Evolutionary conservation across 2,329 filamentous ascomycete genomes (phyloP), one percentile per base, ranked within the genome.

Genomic region (Fusarium tanahbumbuense): DNA sequence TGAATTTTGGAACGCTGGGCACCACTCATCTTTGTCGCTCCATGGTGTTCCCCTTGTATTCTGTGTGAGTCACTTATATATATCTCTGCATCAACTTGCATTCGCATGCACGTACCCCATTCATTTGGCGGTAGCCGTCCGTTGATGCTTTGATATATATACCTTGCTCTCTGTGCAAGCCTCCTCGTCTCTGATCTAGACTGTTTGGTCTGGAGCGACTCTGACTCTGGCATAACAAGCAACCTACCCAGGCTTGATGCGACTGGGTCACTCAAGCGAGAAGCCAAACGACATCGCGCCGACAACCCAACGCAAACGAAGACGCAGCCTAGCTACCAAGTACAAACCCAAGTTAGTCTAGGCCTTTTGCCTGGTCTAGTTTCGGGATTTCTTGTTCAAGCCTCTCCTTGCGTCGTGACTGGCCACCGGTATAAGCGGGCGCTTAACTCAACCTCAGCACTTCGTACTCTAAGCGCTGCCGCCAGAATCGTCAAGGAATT

Each of bases 31-130:
- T 58, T n/a, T 48, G 45, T 72, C 73, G 63, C 60, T 76, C 70
- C 67, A 58, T 23, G 70, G 73, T 73, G 74, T 75, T 71, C 70
- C 72, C 74, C 71, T 73, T 74, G 72, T 64, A 40, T 57, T 67
- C 49, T 72, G 60, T 42, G 60, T 69, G 73, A 76, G 66, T 76
- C 74, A 76, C 68, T 61, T 63, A 67, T 73, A 70, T 73, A 72
- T 73, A 73, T 72, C 63, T 68, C 55, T 48, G 46, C 48, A 49
- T 63, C 54, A 58, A 57, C 56, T 46, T 59, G 67, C 60, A 66
- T 25, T 46, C 60, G 67, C 60, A 67, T n/a, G n/a, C 49, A 22
- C 64, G 11, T 34, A 22, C 64, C 68, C 71, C 75, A 76, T 74
- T 76, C 63, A 70, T 57, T 76, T 77, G 73, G 74, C 34, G 65